Evolutionary conservation across 2,329 filamentous ascomycete genomes (phyloP).

Genomic region (Herpotrichia juniperi): DNA sequence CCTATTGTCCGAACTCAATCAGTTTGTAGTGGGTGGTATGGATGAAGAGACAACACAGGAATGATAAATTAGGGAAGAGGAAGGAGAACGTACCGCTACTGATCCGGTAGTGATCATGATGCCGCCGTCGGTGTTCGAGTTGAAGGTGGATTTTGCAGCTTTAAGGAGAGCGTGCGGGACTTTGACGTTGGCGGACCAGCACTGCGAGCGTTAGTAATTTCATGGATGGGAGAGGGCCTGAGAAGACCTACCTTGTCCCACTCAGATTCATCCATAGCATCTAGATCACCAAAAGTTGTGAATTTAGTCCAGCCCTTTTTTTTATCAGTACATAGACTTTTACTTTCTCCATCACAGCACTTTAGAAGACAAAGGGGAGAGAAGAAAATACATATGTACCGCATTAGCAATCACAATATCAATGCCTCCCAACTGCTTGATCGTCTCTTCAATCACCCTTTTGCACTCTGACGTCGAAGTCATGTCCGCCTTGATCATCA

Average conservation of each 20-base stretch:
- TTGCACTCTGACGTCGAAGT: slow-evolving; percentile 64
- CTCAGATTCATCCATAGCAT: slow-evolving; percentile 64
- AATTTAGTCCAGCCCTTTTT: slow-evolving; percentile 67
- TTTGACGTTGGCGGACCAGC: slow-evolving; percentile 67
- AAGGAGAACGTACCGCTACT: slow-evolving; percentile 56
- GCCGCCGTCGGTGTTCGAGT: slow-evolving; percentile 67
- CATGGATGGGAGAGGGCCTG: slow-evolving; percentile 9
- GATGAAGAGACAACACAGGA: background rate
- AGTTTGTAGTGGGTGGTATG: too few species aligned
- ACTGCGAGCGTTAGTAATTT: slow-evolving; percentile 44
- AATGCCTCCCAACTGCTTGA: slow-evolving; percentile 69
- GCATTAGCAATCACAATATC: slow-evolving; percentile 81
- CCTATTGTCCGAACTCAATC: slow-evolving; percentile 36
- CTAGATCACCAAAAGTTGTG: slow-evolving; percentile 61
- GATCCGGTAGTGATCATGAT: slow-evolving; percentile 68
- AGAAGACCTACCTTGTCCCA: slow-evolving; percentile 62
- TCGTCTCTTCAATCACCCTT: slow-evolving; percentile 64
- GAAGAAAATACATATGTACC: slow-evolving; percentile 43
- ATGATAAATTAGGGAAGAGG: slow-evolving; percentile 3
- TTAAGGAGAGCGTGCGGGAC: slow-evolving; percentile 58
- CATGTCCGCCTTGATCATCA: slow-evolving; percentile 70
- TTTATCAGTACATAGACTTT: background rate
- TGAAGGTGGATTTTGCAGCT: slow-evolving; percentile 64
- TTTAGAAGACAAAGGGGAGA: background rate
- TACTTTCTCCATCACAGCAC: background rate